A percentile compares a stretch with the other conserved stretches of the same genome.
Conservation (phyloP, 371 early-diverging fungal genomes). For the Batkoa obscura region DNA sequence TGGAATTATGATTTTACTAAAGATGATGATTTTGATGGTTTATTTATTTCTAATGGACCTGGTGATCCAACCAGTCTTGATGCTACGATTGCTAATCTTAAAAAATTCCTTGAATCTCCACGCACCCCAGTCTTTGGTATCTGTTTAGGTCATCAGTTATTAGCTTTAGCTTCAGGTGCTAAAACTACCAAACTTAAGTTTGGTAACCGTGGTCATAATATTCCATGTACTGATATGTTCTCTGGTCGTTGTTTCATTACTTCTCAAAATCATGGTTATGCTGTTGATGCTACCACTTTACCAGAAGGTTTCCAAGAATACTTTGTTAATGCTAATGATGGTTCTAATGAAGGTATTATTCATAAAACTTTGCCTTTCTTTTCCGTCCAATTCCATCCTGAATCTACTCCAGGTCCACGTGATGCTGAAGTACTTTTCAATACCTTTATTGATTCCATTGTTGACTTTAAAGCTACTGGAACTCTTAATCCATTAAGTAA, state of each 20-base stretch:
- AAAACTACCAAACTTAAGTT: constrained; percentile 87
- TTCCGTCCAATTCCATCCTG: constrained; percentile 97
- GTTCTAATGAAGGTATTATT: constrained; percentile 91
- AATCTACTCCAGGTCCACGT: constrained; percentile 90
- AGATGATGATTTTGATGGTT: constrained; percentile 65
- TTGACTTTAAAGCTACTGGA: constrained; percentile 46
- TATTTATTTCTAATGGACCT: constrained; percentile 93
- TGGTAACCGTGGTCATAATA: constrained; percentile 97
- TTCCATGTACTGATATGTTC: constrained; percentile 87
- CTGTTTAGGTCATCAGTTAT: constrained; percentile 90
- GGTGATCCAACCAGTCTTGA: constrained; percentile 82
- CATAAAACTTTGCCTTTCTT: constrained; percentile 77
- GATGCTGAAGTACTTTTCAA: constrained; percentile 93
- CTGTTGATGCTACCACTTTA: constrained; percentile 68
- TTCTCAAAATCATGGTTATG: constrained; percentile 93
- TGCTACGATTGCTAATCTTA: constrained; percentile 48
- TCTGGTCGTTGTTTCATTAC: constrained; percentile 94
- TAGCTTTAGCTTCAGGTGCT: constrained; percentile 86
- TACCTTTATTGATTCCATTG: constrained; percentile 59
- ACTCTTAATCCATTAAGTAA: constrained; percentile 39
- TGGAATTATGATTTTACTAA: constrained; percentile 81
- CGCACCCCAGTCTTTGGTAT: constrained; percentile 93
- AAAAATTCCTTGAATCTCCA: constrained; percentile 34
- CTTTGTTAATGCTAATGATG: constrained; percentile 94
- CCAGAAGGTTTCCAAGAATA: constrained; percentile 62